phyloP scores from a whole-genome alignment of 768 basidiomycete species.

The Brasilioporus rufonigricans region DNA sequence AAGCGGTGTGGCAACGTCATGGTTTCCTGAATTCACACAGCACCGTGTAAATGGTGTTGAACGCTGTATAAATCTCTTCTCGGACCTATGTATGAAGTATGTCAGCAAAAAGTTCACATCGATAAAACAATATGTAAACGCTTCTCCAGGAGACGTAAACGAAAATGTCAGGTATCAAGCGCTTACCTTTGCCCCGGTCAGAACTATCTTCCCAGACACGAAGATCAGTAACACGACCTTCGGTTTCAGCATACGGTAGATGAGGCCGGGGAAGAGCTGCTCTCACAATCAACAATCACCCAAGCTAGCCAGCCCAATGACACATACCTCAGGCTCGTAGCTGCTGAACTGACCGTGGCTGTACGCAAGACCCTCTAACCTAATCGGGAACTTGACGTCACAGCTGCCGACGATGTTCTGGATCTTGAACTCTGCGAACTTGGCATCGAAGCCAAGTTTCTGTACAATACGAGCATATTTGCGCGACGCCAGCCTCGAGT shows the following conservation, averaged over 20 bases:
- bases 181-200: constrained; percentile 97
- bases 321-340: constrained; percentile 92
- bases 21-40: constrained; percentile 93
- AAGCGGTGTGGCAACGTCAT: constrained; percentile 22
- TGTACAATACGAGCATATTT: constrained; percentile 99
- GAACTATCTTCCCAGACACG: constrained; percentile 97
- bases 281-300: neutral
- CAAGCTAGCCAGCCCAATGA: neutral
- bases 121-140: no score
- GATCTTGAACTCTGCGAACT: constrained; percentile 99
- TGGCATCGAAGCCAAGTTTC: constrained; percentile 98
- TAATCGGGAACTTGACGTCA: constrained; percentile 98
- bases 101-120: neutral
- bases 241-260: constrained; percentile 99
- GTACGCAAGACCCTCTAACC: constrained; percentile 95
- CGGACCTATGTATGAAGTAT: constrained; percentile 59
- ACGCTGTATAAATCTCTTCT: constrained; percentile 99
- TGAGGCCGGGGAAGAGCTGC: constrained; percentile 96
- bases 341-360: constrained; percentile 97
- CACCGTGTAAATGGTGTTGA: constrained; percentile 99
- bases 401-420: constrained; percentile 99
- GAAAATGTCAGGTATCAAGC: neutral
- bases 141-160: no score
- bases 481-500: constrained; percentile 92
- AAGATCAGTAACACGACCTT: constrained; percentile 99